Evolutionary conservation across 805 yeast genomes (phyloP), one percentile per base, ranked within the genome.

Genomic region (Yarrowia yakushimensis): DNA sequence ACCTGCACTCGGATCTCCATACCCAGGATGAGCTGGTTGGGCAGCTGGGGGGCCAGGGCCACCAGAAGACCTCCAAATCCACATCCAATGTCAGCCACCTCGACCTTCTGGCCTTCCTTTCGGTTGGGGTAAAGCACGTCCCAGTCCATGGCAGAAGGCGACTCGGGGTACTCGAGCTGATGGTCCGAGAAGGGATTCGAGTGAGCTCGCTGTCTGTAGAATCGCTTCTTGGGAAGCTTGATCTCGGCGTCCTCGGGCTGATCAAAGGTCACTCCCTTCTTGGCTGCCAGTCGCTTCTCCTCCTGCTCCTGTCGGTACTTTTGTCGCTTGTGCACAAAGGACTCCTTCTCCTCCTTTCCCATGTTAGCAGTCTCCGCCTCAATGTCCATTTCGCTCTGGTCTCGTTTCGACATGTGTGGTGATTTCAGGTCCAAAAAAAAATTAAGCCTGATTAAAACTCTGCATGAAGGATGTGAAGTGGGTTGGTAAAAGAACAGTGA

Each of bases 1-100:
- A 94, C 99, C 75, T 94, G 99, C 18, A 92, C 97, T 71, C 99
- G 82, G 71, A 94, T 94, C 76, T 94, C 99, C 97, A 94, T 91
- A 17, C 99, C 99, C 48, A 94, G 78, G 46, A 91, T 86, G 69
- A 90, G 78, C 13, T 80, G 82, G 3, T 88, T 83, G 1, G 94
- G 91, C 66, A 88, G 87, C 62, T 77, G 83, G 5, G 91, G 87
- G 4, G 97, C 86, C 63, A 94, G 79, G 61, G 90, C 87, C 34
- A 88, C 85, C 68, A 90, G 73, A 64, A 94, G 79, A 0, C 99
- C 99, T 61, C 99, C 99, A 73, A 89, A 94, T 1, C 99, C 99
- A 77, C 99, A 94, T 9, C 99, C 99, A 64, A 94, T 83, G 72
- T 94, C 99, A 4, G 98, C 98, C 60, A 94, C 87, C 45, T 89